Base-by-base conservation (phyloP, 495 filamentous ascomycete genomes). In the Penicillium verhagenii region DNA sequence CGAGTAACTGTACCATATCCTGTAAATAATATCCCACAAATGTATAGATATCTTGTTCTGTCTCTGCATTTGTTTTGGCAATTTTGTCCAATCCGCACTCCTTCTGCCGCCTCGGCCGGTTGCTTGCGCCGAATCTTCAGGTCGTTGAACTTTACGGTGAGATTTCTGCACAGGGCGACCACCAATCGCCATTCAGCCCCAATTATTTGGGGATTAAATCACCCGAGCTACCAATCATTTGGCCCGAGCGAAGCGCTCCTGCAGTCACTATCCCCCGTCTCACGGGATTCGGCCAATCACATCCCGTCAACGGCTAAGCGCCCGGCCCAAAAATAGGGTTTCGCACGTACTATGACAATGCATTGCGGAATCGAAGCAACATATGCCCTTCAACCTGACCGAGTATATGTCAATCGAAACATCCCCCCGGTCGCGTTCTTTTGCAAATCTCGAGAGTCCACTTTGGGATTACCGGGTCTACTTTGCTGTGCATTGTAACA, bases 21-120 rank as follows among this genome's bases (percentile, higher is more conserved):
- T 70, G 63, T 70, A 68, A 61, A 71, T 71, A 67, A 51, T 28
- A 56, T 31, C 25, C 50, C 35, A 52, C n/a, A 47, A 56, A 54
- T 53, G 50, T 62, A 64, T 55, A 61, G 53, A 61, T 54, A 49
- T 59, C 47, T 14, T 40, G 33, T 50, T 50, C n/a, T 35, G 8
- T 16, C 21, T n/a, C 23, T 24, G 47, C 47, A 33, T 13, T 29
- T n/a, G n/a, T 35, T 20, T 13, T 48, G 25, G 16, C 19, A 10
- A 11, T 31, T 31, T 25, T 31, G 25, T 38, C 47, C 10, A 39
- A 50, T 37, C 31, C 29, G 3, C 25, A 18, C 19, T 10, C 33
- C 44, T 31, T 21, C 11, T 23, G 51, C 47, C 37, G 57, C 47
- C 54, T 18, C 46, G 18, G 11, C 25, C 21, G 25, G 26, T 16